Conservation (phyloP, 2,329 filamentous ascomycete genomes). For the Paecilomyces dactylethromorphus region DNA sequence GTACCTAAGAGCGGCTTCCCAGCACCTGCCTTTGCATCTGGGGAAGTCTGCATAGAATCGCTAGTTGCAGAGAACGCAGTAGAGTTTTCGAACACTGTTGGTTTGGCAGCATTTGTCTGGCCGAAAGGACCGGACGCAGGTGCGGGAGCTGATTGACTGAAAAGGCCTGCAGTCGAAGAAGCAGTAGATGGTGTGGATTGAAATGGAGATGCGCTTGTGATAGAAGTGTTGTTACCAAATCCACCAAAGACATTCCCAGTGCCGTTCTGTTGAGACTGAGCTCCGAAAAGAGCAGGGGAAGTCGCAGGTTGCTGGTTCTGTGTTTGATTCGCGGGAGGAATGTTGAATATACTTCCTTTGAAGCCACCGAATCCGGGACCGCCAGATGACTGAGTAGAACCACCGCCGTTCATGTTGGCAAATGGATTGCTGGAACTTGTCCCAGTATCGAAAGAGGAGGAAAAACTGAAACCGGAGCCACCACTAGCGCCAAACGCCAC, state of each 20-base stretch:
- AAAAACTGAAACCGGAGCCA: constrained; percentile 27
- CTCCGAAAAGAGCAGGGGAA: constrained; percentile 14
- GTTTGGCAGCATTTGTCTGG: constrained; percentile 13
- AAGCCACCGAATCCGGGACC: constrained; percentile 20
- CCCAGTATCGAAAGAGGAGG: constrained; percentile 13
- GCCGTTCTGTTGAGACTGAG: constrained; percentile 3
- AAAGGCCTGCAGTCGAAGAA: constrained; percentile 12
- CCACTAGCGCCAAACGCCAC: constrained; percentile 24
- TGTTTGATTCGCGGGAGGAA: constrained; percentile 15
- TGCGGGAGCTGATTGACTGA: constrained; percentile 13
- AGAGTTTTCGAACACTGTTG: constrained; percentile 22
- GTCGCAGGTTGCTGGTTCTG: constrained; percentile 15
- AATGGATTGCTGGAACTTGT: constrained; percentile 29
- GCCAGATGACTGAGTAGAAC: constrained; percentile 12
- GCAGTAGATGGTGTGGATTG: constrained; percentile 12
- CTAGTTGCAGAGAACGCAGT: constrained; percentile 9
- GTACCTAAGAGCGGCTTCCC: constrained; percentile 15
- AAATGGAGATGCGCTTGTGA: constrained; percentile 3
- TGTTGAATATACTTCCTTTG: constrained; percentile 25
- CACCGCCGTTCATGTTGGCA: constrained; percentile 18
- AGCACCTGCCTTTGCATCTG: constrained; percentile 17
- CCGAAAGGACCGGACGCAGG: constrained; percentile 16
- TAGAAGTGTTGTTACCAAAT: constrained; percentile 7
- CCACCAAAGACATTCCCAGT: neutral
- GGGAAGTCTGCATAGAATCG: constrained; percentile 29